phyloP scores from a whole-genome alignment of 495 filamentous ascomycete genomes.

The Aspergillus nidulans region DNA sequence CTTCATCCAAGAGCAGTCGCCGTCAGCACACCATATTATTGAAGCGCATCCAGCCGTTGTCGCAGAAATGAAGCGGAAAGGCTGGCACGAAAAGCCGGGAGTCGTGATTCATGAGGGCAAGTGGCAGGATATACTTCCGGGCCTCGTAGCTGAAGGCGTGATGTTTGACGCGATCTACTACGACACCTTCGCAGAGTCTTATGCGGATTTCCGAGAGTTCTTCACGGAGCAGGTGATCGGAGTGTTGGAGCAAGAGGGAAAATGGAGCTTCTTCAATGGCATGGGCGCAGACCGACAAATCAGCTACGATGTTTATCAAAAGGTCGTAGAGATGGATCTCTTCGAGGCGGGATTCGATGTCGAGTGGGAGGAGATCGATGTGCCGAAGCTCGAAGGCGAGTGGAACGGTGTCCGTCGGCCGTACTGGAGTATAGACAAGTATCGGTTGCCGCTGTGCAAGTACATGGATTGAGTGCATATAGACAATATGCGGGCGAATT shows the following conservation, averaged over 20 bases:
- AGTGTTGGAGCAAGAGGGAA: conserved; percentile 65
- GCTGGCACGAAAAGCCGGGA: conserved; percentile 60
- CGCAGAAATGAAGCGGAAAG: conserved; percentile 56
- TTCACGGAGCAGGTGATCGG: conserved; percentile 83
- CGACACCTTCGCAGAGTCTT: conserved; percentile 95
- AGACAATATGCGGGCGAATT: not conserved
- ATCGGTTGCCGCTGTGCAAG: conserved; percentile 62
- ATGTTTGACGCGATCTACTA: conserved; percentile 94
- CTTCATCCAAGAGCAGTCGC: conserved; percentile 68
- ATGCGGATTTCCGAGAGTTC: conserved; percentile 77
- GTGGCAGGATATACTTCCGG: conserved; percentile 81
- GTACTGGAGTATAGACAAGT: conserved; percentile 83
- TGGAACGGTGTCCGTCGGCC: conserved; percentile 84
- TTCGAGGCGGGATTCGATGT: conserved; percentile 88
- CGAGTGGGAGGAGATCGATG: conserved; percentile 73
- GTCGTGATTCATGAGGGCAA: conserved; percentile 65
- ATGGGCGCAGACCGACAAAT: conserved; percentile 88
- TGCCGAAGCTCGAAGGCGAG: conserved; percentile 61
- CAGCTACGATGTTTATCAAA: conserved; percentile 93
- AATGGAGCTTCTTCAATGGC: conserved; percentile 93
- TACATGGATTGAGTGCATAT: conserved; percentile 48
- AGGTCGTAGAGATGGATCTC: conserved; percentile 88
- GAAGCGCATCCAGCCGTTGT: conserved; percentile 88
- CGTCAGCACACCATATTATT: conserved; percentile 75
- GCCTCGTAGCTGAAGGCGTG: conserved; percentile 62